phyloP scores from a whole-genome alignment of 768 basidiomycete species.

The Podaxis pistillaris region DNA sequence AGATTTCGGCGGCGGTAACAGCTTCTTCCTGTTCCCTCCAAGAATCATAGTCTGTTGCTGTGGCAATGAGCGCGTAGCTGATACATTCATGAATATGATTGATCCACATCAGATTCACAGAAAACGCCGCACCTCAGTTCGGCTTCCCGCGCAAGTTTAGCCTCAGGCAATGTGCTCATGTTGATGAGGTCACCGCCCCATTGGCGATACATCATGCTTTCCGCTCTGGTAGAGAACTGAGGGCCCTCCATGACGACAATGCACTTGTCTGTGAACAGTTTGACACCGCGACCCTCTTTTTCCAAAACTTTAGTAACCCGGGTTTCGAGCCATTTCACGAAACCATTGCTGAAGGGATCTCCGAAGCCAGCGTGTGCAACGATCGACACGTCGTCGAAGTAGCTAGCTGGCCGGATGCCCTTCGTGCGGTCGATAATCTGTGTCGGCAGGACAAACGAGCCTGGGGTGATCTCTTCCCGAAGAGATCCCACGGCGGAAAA shows the following conservation, averaged over 20 bases:
- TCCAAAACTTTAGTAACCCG: conserved; percentile 64
- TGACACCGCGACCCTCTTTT: conserved; percentile 54
- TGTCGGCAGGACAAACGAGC: conserved; percentile 82
- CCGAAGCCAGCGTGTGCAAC: conserved; percentile 96
- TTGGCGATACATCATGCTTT: conserved; percentile 89
- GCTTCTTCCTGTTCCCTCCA: conserved; percentile 81
- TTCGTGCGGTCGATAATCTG: conserved; percentile 98
- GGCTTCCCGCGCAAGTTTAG: conserved; percentile 95
- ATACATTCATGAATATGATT: not conserved
- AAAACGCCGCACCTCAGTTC: conserved; percentile 71
- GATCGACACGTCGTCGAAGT: conserved; percentile 78
- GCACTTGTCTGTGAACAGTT: conserved; percentile 78
- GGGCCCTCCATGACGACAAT: conserved; percentile 98
- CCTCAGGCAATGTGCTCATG: conserved; percentile 96
- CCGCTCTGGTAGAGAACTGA: conserved; percentile 97
- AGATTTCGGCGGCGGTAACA: conserved; percentile 89
- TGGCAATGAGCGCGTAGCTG: conserved; percentile 91
- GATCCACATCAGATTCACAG: not conserved
- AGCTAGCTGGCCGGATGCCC: conserved; percentile 83
- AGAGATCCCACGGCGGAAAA: conserved; percentile 96
- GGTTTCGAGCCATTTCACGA: conserved; percentile 64
- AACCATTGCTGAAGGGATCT: conserved; percentile 75
- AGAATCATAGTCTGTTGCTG: conserved; percentile 93
- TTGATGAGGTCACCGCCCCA: conserved; percentile 96
- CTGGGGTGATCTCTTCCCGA: conserved; percentile 88